Evolutionary conservation across 1,284 basidiomycete species (phyloP), one percentile per base, ranked within the genome.

Genomic region (Filobasidium uniguttulatum): DNA sequence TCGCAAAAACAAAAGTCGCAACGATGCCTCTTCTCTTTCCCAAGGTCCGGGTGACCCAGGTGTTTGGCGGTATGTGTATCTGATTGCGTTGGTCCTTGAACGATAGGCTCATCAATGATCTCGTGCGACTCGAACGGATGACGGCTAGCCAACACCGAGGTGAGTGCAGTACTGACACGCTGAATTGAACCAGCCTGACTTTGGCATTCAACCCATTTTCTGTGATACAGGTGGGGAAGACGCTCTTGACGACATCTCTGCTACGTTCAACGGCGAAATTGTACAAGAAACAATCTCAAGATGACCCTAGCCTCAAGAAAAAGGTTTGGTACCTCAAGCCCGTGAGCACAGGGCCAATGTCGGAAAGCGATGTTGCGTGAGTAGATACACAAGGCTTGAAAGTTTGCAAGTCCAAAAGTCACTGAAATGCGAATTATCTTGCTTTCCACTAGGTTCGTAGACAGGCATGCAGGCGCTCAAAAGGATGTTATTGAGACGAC

Each of bases 251-350:
- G 0, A 79, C 88, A 3, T 86, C 85, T 2, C 77, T 96, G 28
- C 77, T 81, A 38, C 75, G 83, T 29, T 81, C 85, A 0, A 85
- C 85, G 20, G 80, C 80, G 3, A 51, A 59, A 3, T 52, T 55
- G 19, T 60, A 63, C 54, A 56, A 57, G 8, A 43, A 44, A 17
- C 1, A 62, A 67, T 0, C 68, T 61, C 25, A 49, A 37, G 60
- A 56, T 20, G 19, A 20, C 26, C 33, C 17, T 5, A 28, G 46
- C 3, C 26, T 10, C 7, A 38, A 20, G 7, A 65, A 72, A 55
- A 58, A 63, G 31, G 82, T 85, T 0, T 83, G 80, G 59, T 94
- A 94, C 62, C 71, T 94, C 54, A 96, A 94, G 63, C 90, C 89
- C 0, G 80, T 93, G 55, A 90, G 86, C 63, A 91, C 90, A 0